These are phyloP conservation scores for Blastobotrys mokoenaii DNA, from an alignment of 805 yeast genomes.

Conservation along the genomic window DNA sequence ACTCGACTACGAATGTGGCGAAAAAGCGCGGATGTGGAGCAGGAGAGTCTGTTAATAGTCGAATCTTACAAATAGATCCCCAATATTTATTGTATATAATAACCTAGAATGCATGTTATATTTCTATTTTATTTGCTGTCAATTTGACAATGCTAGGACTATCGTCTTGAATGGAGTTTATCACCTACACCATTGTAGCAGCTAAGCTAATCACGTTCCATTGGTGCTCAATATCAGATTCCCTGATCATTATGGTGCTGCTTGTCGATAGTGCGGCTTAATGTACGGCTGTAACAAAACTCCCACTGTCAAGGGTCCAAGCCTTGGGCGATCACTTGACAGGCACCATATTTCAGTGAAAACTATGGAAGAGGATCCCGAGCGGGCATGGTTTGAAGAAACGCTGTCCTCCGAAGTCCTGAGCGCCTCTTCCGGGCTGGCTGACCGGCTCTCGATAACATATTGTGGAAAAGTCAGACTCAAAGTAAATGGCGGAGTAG, in stretches of 20 bases:
- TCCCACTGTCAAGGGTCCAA: too few relatives aligned
- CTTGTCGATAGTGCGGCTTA: too few relatives aligned
- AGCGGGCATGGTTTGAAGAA: background rate
- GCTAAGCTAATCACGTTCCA: too few relatives aligned
- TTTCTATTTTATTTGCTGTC: background rate
- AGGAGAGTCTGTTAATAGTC: conserved; percentile 17
- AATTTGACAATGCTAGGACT: background rate
- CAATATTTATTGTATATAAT: background rate
- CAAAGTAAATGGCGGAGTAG: background rate
- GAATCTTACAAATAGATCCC: background rate
- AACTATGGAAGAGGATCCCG: background rate
- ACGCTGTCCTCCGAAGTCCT: background rate
- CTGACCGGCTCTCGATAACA: background rate
- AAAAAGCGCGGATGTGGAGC: conserved; percentile 33
- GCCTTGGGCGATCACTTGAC: too few relatives aligned
- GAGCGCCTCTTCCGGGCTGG: background rate
- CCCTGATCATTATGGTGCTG: too few relatives aligned
- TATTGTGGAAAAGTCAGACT: background rate
- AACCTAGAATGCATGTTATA: background rate
- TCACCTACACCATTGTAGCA: too few relatives aligned
- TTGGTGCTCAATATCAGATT: too few relatives aligned
- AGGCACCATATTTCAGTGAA: too few relatives aligned
- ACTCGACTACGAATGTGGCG: conserved; percentile 38
- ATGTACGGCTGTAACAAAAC: too few relatives aligned
- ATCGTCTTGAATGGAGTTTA: background rate